Evolutionary conservation across 1,284 basidiomycete genomes (phyloP).

Genomic region (Pascua sp.): DNA sequence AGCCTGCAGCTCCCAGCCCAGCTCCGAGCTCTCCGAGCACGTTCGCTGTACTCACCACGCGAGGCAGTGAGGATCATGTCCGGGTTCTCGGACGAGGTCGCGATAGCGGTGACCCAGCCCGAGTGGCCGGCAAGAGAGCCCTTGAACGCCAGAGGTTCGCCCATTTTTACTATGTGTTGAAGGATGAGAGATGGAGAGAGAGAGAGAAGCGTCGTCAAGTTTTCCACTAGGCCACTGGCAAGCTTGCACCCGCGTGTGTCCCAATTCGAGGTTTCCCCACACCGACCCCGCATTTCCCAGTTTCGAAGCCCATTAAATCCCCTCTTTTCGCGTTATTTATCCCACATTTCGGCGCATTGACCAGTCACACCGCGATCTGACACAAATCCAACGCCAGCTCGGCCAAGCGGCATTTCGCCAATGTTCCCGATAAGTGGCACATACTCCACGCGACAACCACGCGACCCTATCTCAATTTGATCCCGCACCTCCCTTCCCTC

Average conservation of each 20-base stretch:
- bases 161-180: conserved; percentile 54
- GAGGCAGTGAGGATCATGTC: conserved; percentile 97
- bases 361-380: too few species aligned
- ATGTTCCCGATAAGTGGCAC: too few species aligned
- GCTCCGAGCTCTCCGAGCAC: not conserved
- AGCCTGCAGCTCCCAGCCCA: not conserved
- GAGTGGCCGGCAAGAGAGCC: conserved; percentile 92
- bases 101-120: conserved; percentile 95
- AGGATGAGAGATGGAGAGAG: conserved; percentile 6
- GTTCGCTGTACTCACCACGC: conserved; percentile 75
- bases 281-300: too few species aligned
- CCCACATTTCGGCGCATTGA: too few species aligned
- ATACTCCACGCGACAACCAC: too few species aligned
- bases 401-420: too few species aligned
- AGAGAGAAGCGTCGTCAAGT: conserved; percentile 24
- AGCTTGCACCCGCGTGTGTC: too few species aligned
- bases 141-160: conserved; percentile 84
- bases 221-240: conserved; percentile 3
- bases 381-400: too few species aligned
- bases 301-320: too few species aligned
- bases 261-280: too few species aligned
- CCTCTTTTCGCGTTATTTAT: too few species aligned
- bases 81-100: conserved; percentile 93
- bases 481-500: not conserved
- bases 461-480: not conserved